phyloP scores from a whole-genome alignment of 495 filamentous ascomycete species.

The Lentithecium fluviatile region DNA sequence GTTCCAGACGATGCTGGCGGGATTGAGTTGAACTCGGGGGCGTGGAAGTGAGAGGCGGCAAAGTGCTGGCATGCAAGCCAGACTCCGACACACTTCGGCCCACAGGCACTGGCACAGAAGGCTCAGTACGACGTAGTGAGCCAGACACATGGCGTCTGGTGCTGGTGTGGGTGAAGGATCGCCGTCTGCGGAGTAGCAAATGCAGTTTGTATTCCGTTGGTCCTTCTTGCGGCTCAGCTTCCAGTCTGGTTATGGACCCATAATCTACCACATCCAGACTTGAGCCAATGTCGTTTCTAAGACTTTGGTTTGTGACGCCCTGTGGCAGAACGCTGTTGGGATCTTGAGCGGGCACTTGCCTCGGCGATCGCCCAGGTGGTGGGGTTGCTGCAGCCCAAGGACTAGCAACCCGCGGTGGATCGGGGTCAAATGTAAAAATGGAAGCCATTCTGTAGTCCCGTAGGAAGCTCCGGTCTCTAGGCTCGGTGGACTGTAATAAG shows the following conservation, averaged over 20 bases:
- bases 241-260: conserved; percentile 71
- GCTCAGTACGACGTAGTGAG: conserved; percentile 54
- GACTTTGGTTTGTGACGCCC: not conserved
- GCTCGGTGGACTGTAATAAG: not conserved
- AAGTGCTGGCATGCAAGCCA: conserved; percentile 24
- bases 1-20: conserved; percentile 79
- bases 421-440: conserved; percentile 91
- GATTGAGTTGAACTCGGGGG: conserved; percentile 55
- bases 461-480: not conserved
- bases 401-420: conserved; percentile 81
- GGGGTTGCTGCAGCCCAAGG: conserved; percentile 68
- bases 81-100: conserved; percentile 31
- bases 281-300: not conserved
- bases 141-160: conserved; percentile 61
- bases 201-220: conserved; percentile 96
- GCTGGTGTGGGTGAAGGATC: conserved; percentile 64
- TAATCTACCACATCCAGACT: conserved; percentile 42
- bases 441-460: conserved; percentile 68
- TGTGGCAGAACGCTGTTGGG: not conserved
- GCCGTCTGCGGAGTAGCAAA: conserved; percentile 75
- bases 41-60: conserved; percentile 48
- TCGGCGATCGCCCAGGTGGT: conserved; percentile 33
- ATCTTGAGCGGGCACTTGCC: conserved; percentile 18
- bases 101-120: conserved; percentile 19
- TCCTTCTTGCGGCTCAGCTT: conserved; percentile 89